These are phyloP conservation scores for Diaporthe sp. DNA, from an alignment of 2,329 filamentous ascomycete species.

Conservation along the genomic window DNA sequence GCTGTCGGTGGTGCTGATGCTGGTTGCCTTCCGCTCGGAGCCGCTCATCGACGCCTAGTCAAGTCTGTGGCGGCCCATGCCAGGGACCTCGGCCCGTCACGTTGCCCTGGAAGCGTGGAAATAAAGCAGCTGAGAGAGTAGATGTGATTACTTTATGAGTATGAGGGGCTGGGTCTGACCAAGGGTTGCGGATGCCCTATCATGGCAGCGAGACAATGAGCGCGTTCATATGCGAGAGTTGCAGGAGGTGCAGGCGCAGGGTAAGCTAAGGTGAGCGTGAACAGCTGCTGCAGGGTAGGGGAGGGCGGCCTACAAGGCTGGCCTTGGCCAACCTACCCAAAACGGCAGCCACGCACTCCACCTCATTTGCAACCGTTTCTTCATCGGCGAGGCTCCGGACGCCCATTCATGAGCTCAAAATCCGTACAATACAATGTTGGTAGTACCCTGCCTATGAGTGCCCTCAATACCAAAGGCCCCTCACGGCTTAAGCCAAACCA, in stretches of 20 bases:
- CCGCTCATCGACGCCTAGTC: constrained; percentile 40
- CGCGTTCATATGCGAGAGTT: constrained; percentile 20
- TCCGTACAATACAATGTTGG: background rate
- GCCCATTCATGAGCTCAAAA: background rate
- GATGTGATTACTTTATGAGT: background rate
- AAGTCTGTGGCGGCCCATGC: constrained; percentile 31
- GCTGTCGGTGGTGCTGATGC: background rate
- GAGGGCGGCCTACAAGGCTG: constrained; percentile 30
- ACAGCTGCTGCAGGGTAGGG: constrained; percentile 13
- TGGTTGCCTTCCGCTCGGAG: constrained; percentile 11
- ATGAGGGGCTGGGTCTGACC: background rate
- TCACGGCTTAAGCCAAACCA: background rate
- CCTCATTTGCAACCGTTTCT: constrained; percentile 30
- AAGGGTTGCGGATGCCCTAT: background rate
- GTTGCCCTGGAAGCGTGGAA: background rate
- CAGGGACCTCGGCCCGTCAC: constrained; percentile 22
- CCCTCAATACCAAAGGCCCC: background rate
- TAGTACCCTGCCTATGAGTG: background rate
- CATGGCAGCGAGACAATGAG: constrained; percentile 20
- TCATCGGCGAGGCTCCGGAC: background rate
- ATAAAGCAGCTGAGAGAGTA: background rate
- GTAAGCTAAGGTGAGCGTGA: constrained; percentile 28
- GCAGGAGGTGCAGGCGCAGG: constrained; percentile 9
- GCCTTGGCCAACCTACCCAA: constrained; percentile 26
- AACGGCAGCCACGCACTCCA: constrained; percentile 15